Conservation (phyloP, 805 yeast genomes). For the Starmerella roubikii region DNA sequence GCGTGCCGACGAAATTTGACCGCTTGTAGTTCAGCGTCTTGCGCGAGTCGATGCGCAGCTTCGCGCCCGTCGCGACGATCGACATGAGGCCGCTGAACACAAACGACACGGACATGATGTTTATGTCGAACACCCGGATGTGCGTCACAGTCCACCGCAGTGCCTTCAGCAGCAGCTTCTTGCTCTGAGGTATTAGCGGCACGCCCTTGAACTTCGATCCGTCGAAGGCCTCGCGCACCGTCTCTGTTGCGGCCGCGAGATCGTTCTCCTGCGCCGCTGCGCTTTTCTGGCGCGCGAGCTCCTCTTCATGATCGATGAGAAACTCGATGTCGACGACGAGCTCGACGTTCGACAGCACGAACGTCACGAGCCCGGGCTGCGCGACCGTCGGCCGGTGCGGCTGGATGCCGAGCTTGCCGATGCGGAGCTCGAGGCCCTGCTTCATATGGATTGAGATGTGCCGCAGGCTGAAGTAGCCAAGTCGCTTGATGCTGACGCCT, state of each 20-base stretch:
- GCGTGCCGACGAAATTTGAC: constrained; percentile 26
- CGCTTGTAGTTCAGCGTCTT: constrained; percentile 16
- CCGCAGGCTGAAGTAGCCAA: constrained; percentile 30
- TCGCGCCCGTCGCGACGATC: constrained; percentile 22
- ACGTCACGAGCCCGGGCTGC: constrained; percentile 29
- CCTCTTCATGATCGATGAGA: constrained; percentile 8
- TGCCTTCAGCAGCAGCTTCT: constrained; percentile 3
- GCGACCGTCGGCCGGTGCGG: constrained; percentile 32
- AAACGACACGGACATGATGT: constrained; percentile 20
- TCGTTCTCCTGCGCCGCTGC: not conserved
- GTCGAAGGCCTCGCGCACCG: not conserved
- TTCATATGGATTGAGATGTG: constrained; percentile 26
- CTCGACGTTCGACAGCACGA: constrained; percentile 25
- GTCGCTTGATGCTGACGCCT: constrained; percentile 31
- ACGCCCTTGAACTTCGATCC: constrained; percentile 2
- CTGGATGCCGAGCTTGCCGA: constrained; percentile 26
- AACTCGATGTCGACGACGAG: constrained; percentile 21
- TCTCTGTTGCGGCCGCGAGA: not conserved
- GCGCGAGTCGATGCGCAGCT: constrained; percentile 24
- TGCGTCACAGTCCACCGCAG: constrained; percentile 18
- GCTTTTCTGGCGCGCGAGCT: not conserved
- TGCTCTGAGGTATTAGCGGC: constrained; percentile 15
- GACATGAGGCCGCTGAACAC: constrained; percentile 21
- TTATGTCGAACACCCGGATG: constrained; percentile 22
- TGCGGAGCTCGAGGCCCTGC: constrained; percentile 26